These are phyloP conservation scores for Cutaneotrichosporon mucoides DNA, from an alignment of 1,284 basidiomycete species.

Conservation along the genomic window DNA sequence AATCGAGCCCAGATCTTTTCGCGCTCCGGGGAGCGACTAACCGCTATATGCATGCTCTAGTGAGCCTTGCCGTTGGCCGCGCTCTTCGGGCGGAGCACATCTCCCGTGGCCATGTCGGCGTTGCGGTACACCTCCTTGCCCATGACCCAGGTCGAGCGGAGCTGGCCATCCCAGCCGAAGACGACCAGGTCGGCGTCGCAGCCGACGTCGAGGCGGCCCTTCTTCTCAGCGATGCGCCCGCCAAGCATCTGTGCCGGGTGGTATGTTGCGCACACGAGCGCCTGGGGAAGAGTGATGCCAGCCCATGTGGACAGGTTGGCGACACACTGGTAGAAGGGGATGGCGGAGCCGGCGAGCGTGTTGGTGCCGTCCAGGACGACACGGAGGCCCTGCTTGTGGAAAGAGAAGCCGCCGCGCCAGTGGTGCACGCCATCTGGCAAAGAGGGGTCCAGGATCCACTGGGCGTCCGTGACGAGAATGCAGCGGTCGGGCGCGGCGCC, in stretches of 20 bases:
- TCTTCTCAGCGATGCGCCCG: constrained; percentile 60
- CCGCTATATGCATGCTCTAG: neutral
- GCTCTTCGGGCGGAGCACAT: constrained; percentile 1
- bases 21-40: no score
- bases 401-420: constrained; percentile 67
- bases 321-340: constrained; percentile 76
- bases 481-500: constrained; percentile 75
- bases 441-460: constrained; percentile 80
- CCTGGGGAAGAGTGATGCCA: constrained; percentile 71
- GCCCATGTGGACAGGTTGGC: constrained; percentile 79
- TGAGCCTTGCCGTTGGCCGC: neutral
- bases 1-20: no score
- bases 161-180: constrained; percentile 62
- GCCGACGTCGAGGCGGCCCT: constrained; percentile 72
- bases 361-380: constrained; percentile 78
- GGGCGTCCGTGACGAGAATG: constrained; percentile 81
- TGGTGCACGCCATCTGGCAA: constrained; percentile 77
- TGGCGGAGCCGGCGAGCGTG: constrained; percentile 73
- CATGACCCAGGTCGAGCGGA: constrained; percentile 73
- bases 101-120: constrained; percentile 5
- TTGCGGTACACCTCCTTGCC: constrained; percentile 63
- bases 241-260: constrained; percentile 79
- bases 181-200: constrained; percentile 79
- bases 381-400: constrained; percentile 74
- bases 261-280: constrained; percentile 76